Conservation (phyloP, 441 rosid genomes). For the Adansonia rubrostipa region DNA sequence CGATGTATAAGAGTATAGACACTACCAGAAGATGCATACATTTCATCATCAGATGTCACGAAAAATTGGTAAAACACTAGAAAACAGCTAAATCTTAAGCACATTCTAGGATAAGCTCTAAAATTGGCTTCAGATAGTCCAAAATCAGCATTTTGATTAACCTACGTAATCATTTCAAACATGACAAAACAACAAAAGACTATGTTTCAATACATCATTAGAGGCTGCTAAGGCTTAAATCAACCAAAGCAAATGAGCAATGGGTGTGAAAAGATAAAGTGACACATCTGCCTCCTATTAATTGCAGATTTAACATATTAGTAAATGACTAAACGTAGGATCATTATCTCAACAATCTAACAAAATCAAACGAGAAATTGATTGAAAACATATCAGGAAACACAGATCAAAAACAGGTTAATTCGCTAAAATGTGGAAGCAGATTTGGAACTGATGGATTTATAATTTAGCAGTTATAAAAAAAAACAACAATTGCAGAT, state of each 20-base stretch:
- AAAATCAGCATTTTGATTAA: too few species aligned
- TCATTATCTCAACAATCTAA: background rate
- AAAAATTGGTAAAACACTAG: too few species aligned
- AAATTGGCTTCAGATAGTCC: too few species aligned
- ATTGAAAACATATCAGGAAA: background rate
- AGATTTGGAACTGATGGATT: background rate
- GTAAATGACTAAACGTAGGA: background rate
- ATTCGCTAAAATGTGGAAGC: background rate
- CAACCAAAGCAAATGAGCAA: background rate
- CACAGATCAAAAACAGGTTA: constrained; percentile 18
- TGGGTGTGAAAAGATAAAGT: background rate
- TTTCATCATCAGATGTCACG: background rate
- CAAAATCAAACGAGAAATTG: background rate
- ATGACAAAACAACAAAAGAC: background rate
- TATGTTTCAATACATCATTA: background rate
- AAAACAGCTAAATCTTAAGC: too few species aligned
- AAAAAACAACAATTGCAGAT: constrained; percentile 4
- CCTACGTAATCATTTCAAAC: too few species aligned
- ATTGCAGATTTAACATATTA: background rate
- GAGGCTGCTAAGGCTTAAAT: too few species aligned
- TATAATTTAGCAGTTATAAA: background rate
- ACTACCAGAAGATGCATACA: background rate
- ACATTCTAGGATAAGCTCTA: too few species aligned
- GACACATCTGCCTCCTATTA: background rate
- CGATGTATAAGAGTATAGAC: background rate